Evolutionary conservation across 2,329 filamentous ascomycete genomes (phyloP), one percentile per base, ranked within the genome.

Genomic region (Endothia cerciana): DNA sequence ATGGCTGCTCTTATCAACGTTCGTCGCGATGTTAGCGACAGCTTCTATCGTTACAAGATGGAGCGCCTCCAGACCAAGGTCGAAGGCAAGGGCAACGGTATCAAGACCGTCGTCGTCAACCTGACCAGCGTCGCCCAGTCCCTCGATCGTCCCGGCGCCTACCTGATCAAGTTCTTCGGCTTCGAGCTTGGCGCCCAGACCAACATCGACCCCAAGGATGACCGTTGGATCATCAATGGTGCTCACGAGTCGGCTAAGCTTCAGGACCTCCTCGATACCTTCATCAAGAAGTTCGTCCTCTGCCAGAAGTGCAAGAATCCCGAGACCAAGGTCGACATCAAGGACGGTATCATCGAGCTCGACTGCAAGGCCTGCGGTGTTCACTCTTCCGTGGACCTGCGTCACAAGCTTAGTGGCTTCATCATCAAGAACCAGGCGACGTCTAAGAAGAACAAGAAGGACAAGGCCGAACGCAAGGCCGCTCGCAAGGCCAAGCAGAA

Each of bases 31-130:
- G 91, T 97, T 84, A 91, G 90, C 85, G 95, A 99, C 84, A 91
- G 91, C 83, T 99, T 97, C 89, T 99, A 99, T 85, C 95, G 95
- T 81, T 99, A 99, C 90, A 99, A 99, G 89, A 99, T 99, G 95
- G 95, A 98, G 85, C 91, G 89, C 74, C 85, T 99, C 78, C 93
- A 97, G 86, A 97, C 95, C 80, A 99, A 99, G 87, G 96, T 99
- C 75, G 95, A 99, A 84, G 95, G 95, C 82, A 99, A 99, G 83
- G 95, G 95, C 73, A 99, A 99, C 84, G 95, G 95, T 77, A 99
- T 99, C 89, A 99, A 99, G 86, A 99, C 77, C 74, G 95, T 99
- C 76, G 90, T 99, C 74, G 93, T 97, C 87, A 99, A 99, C 82
- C 83, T 99, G 77, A 92, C 89, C 86, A 96, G 92, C 77, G 93